Evolutionary conservation across 768 basidiomycete genomes (phyloP), one percentile per base, ranked within the genome.

Genomic region (Lentinus brumalis): DNA sequence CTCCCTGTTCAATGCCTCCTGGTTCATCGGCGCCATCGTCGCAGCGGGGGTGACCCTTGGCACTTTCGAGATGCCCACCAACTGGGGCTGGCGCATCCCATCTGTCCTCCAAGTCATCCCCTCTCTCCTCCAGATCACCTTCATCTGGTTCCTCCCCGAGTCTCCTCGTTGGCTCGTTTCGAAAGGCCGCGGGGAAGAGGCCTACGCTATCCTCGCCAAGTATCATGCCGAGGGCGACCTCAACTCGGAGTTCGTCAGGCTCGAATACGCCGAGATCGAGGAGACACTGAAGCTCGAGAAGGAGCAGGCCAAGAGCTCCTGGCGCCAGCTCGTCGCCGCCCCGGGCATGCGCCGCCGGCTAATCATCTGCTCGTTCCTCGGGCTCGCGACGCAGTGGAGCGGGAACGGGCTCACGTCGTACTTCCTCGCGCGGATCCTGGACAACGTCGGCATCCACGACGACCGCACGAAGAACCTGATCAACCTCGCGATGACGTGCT

Each of bases 81-180:
- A 83, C 65, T 86, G 85, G 86, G 84, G 82, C 11, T 88, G 87
- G 87, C 79, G 87, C n/a, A 86, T 88, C 21, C 87, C 86, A 0
- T 83, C 86, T n/a, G 66, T 84, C 45, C 77, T 87, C 5, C 87
- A 88, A 69, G 64, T 82, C 38, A 68, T 79, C 0, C 87, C 87
- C 1, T 81, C 80, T 60, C 35, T 77, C 11, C 71, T 87, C 21
- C 86, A 88, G 62, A 67, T 87, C 46, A 60, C 63, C 30, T 84
- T 88, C 70, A 77, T 88, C 54, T 80, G 73, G 67, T 82, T 84
- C 67, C 73, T 87, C 15, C 86, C 86, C 2, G 87, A 89, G 66
- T 86, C 84, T 11, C 87, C 87, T 15, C 80, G 69, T 41, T 88
- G 86, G 86, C 77, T 88, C 4, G 75, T 87, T 32, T 81, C 83